Evolutionary conservation across 2,329 filamentous ascomycete genomes (phyloP), one percentile per base, ranked within the genome.

Genomic region (Aspergillus awamori): DNA sequence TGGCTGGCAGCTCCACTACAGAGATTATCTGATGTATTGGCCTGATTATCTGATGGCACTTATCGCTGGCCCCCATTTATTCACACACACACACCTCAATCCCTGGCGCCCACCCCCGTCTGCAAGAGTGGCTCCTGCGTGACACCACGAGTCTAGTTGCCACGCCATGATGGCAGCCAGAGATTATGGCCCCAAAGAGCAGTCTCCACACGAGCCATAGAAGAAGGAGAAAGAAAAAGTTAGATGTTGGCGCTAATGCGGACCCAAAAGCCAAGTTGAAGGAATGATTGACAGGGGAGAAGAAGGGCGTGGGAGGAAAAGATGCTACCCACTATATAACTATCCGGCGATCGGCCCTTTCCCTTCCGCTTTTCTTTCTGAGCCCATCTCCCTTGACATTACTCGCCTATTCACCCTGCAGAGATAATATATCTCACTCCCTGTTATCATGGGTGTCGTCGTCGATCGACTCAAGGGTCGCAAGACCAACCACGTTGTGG

Each of bases 401-500:
- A 33, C 5, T 22, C 8, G 11, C 24, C 26, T 33, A 36, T 6
- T 24, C 39, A 11, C 53, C 24, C 15, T 43, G 15, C 11, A 28
- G 36, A 17, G 8, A 13, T 11, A 17, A 11, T 20, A 11, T 20
- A 22, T 30, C 15, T 17, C 15, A 39, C 6, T 20, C 20, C 30
- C 22, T 13, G 24, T 15, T n/a, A 56, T 20, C 39, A 56, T 56
- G 53, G 53, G 53, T 56, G 30, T 55, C 17, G 53, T 47, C 28
- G 43, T 45, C 41, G 53, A 56, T 39, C 53, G 53, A 28, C 53
- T 56, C 17, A 26, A 30, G 39, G 53, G 53, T 56, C 53, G 53
- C 39, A 56, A 56, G 39, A 56, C 53, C 53, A 56, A 56, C 53
- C 39, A 56, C 26, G 6, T 47, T 24, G 53, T 56, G 11, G 53